A percentile compares a stretch with the other conserved stretches of the same genome.
phyloP scores from a whole-genome alignment of 75 land plant species.

The Sequoiadendron giganteum region DNA sequence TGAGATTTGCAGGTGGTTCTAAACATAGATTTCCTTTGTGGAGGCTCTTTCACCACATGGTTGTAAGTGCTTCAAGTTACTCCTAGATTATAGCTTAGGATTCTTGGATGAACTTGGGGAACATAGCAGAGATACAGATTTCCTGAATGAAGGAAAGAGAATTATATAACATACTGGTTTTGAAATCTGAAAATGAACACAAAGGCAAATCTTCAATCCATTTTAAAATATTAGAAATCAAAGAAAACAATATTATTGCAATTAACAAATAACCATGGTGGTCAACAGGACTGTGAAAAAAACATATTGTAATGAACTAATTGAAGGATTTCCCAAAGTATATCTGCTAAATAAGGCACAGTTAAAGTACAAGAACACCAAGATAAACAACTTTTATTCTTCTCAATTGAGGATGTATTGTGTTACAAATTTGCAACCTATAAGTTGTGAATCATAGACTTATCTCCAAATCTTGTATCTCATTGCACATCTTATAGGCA shows the following conservation, averaged over 20 bases:
- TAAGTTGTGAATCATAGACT: background rate
- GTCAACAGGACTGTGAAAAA: background rate
- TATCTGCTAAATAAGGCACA: background rate
- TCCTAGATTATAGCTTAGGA: background rate
- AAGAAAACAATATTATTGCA: background rate
- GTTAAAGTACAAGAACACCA: background rate
- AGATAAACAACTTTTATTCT: background rate
- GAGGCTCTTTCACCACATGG: too few species aligned
- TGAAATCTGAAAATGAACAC: background rate
- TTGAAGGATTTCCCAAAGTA: background rate
- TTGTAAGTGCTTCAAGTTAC: background rate
- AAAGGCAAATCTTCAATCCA: background rate
- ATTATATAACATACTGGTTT: background rate
- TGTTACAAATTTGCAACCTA: conserved; percentile 5
- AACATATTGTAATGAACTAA: background rate
- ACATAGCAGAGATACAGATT: background rate
- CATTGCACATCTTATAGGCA: background rate
- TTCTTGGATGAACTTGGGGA: background rate
- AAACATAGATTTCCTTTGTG: too few species aligned
- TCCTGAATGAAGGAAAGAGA: background rate
- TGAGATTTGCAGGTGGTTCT: too few species aligned
- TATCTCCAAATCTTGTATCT: background rate
- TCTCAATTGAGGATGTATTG: background rate
- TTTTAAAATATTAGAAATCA: background rate
- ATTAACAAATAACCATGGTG: background rate